A percentile compares a stretch with the other conserved stretches of the same genome.
Evolutionary conservation across 169 alveolate species (phyloP).

Genomic region (Cryptosporidium viatorum): DNA sequence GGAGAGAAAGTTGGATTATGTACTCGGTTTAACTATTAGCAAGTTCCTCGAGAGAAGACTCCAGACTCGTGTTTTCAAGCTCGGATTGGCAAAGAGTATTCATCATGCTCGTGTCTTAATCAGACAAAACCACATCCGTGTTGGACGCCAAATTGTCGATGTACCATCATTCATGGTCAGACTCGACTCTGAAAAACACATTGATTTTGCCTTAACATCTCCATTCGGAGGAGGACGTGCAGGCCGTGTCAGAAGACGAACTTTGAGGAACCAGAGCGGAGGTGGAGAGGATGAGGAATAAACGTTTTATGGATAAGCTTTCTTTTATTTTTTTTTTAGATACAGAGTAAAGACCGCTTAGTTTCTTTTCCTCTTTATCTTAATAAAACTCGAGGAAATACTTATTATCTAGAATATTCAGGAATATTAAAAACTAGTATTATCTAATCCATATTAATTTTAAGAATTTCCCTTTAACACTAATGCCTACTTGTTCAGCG

Average conservation of each 20-base stretch:
- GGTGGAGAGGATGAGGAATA: constrained; percentile 65
- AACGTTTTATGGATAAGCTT: background rate
- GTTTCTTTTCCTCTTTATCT: background rate
- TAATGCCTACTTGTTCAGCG: background rate
- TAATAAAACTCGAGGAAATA: background rate
- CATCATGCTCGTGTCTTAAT: constrained; percentile 99
- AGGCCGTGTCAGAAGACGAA: constrained; percentile 96
- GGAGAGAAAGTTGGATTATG: constrained; percentile 98
- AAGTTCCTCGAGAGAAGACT: constrained; percentile 99
- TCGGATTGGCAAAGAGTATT: constrained; percentile 95
- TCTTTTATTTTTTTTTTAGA: background rate
- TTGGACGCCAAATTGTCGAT: constrained; percentile 97
- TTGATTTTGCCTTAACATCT: constrained; percentile 96
- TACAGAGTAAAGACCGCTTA: background rate
- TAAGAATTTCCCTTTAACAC: too few relatives aligned
- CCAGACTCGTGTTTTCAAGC: constrained; percentile 97
- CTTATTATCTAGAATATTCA: constrained; percentile 9
- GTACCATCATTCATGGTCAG: constrained; percentile 99
- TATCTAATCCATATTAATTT: background rate
- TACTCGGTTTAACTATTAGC: constrained; percentile 96
- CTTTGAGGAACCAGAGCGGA: constrained; percentile 80
- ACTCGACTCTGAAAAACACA: constrained; percentile 97
- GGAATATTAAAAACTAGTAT: constrained; percentile 13
- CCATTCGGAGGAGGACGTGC: constrained; percentile 97
- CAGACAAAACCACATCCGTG: constrained; percentile 98